Evolutionary conservation across 768 basidiomycete species (phyloP), one percentile per base, ranked within the genome.

Genomic region (Porphyrellus cyaneotinctus): DNA sequence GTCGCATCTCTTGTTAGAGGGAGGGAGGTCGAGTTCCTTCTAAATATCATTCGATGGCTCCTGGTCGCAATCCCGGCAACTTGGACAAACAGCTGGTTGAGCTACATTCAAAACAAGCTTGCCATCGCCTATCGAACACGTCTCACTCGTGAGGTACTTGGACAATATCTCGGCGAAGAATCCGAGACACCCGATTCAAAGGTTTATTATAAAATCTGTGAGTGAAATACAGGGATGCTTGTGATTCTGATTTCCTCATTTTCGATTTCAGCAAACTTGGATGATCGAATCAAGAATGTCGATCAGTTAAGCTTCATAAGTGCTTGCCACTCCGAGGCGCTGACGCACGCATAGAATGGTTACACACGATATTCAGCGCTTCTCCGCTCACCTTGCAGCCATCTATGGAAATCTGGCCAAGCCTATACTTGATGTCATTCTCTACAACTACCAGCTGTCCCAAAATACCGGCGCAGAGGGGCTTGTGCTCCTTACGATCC

Each of bases 351-450:
- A 2, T 62, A 93, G 88, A 74, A 93, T 94, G 87, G 90, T 97
- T 47, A 95, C 93, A 2, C 86, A 95, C 53, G 95, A 98, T 68
- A 93, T 97, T 43, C 91, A 95, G 66, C 87, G 87, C 48, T 98
- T 97, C 72, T 91, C 91, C 14, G 80, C 79, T 6, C 87, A 91
- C 64, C 79, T 98, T 7, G 93, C 95, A 13, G 91, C 91, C 17
- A 94, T 98, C 32, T 98, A 97, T 69, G 82, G 85, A 15, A 97
- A 97, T 67, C 72, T 97, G 35, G 94, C 94, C 24, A 98, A 98
- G 71, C 95, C 95, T 8, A 77, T 88, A 15, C 78, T 97, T 33
- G 95, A 97, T 62, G 88, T 90, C 43, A 91, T 95, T 42, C 74
- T 98, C 12, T 98, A 97, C 73, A 97, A 97, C 70, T 95, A 92